A percentile compares a stretch with the other conserved stretches of the same genome.
These are phyloP conservation scores for Mallotus repandus DNA, from an alignment of 441 rosid species.

Conservation along the genomic window DNA sequence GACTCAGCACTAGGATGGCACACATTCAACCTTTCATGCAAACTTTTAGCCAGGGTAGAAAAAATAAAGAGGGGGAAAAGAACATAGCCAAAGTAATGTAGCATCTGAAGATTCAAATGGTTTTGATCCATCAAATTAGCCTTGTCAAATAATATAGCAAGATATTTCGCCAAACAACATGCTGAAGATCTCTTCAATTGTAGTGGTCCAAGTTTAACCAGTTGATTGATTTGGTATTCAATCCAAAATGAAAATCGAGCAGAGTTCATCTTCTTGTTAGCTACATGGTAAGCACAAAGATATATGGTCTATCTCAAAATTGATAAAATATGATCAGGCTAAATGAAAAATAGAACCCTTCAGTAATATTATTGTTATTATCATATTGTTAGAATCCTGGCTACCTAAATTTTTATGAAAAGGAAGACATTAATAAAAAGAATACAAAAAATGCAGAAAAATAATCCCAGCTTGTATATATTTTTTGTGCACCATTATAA, in stretches of 20 bases:
- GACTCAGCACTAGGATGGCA: neutral
- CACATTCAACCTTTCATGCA: constrained; percentile 12
- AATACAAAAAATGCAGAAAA: neutral
- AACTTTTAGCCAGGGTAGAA: neutral
- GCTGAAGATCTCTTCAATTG: constrained; percentile 3
- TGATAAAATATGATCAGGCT: neutral
- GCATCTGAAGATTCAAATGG: no score
- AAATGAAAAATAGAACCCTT: neutral
- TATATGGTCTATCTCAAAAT: constrained; percentile 5
- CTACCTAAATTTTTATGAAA: neutral
- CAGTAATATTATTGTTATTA: neutral
- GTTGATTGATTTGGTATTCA: neutral
- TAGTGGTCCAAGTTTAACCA: neutral
- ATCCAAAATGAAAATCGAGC: neutral
- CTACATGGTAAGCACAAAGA: neutral
- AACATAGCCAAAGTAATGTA: neutral
- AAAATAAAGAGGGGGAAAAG: neutral
- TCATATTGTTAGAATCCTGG: neutral
- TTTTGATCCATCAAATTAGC: neutral
- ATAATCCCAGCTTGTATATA: no score
- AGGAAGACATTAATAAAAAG: neutral
- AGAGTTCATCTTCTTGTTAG: neutral
- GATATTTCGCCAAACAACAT: neutral
- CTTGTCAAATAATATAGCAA: neutral
- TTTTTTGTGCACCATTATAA: neutral